Evolutionary conservation across 306 rosid genomes (phyloP).

Genomic region (Gastrolobium villosum): DNA sequence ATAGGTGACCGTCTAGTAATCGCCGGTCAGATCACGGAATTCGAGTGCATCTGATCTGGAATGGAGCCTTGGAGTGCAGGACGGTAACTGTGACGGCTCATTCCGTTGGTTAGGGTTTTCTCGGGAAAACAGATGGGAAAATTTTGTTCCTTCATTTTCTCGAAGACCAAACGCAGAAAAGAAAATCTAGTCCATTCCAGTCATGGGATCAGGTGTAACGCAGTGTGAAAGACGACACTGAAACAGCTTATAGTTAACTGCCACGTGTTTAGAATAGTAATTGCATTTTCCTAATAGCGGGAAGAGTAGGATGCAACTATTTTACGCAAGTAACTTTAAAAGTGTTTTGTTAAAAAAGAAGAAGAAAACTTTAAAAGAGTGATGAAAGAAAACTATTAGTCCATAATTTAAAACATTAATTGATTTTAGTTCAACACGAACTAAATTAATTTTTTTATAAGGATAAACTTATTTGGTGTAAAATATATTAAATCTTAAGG

Average conservation of each 20-base stretch:
- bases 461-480: too few species aligned
- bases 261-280: background rate
- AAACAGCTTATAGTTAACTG: background rate
- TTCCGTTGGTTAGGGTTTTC: conserved; percentile 48
- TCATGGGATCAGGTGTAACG: conserved; percentile 27
- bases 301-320: too few species aligned
- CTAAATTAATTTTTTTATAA: too few species aligned
- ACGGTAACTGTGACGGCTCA: background rate
- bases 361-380: too few species aligned
- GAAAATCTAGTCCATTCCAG: conserved; percentile 2
- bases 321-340: too few species aligned
- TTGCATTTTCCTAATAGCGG: too few species aligned
- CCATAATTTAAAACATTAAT: too few species aligned
- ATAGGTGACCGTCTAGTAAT: background rate
- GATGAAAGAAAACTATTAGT: too few species aligned
- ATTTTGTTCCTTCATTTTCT: conserved; percentile 38
- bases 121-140: conserved; percentile 43
- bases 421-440: too few species aligned
- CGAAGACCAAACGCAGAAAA: conserved; percentile 44
- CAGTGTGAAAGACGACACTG: background rate
- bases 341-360: too few species aligned
- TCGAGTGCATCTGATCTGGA: background rate
- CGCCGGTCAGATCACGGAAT: conserved; percentile 26
- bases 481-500: too few species aligned
- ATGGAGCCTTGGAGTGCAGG: conserved; percentile 2